Conservation (phyloP, 495 filamentous ascomycete species). For the Neurospora terricola region DNA sequence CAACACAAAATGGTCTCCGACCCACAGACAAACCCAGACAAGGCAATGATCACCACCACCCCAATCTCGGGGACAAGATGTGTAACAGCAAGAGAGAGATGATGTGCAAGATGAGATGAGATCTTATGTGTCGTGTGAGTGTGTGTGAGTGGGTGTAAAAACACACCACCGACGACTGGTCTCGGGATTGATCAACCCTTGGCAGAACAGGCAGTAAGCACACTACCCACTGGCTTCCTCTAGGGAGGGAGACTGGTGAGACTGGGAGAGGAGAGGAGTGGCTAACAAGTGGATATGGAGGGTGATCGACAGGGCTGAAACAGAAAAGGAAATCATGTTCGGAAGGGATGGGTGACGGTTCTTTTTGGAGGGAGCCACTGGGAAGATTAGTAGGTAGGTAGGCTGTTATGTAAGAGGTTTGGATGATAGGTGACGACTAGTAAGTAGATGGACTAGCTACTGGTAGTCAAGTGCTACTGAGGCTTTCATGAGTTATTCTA, state of each 20-base stretch:
- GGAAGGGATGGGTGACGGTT: not conserved
- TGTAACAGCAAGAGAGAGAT: not conserved
- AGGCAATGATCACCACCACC: not conserved
- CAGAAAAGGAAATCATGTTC: not conserved
- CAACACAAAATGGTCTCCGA: too few species aligned
- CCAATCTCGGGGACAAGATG: not conserved
- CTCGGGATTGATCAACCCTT: not conserved
- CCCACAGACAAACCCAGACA: not conserved
- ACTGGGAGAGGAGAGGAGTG: not conserved
- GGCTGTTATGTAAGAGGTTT: not conserved
- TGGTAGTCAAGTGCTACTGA: not conserved
- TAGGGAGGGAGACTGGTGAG: not conserved
- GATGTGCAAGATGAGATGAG: not conserved
- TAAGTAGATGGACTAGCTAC: not conserved
- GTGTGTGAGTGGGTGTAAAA: too few species aligned
- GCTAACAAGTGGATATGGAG: not conserved
- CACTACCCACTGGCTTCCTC: not conserved
- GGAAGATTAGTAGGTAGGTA: not conserved
- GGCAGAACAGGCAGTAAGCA: not conserved
- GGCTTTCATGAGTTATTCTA: not conserved
- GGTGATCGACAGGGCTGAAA: constrained; percentile 21
- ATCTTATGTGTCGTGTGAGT: not conserved
- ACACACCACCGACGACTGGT: too few species aligned
- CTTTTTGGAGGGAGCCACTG: not conserved
- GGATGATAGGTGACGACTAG: not conserved